These are phyloP conservation scores for Cordyceps cateniannulata DNA, from an alignment of 2,329 filamentous ascomycete species.

Conservation along the genomic window DNA sequence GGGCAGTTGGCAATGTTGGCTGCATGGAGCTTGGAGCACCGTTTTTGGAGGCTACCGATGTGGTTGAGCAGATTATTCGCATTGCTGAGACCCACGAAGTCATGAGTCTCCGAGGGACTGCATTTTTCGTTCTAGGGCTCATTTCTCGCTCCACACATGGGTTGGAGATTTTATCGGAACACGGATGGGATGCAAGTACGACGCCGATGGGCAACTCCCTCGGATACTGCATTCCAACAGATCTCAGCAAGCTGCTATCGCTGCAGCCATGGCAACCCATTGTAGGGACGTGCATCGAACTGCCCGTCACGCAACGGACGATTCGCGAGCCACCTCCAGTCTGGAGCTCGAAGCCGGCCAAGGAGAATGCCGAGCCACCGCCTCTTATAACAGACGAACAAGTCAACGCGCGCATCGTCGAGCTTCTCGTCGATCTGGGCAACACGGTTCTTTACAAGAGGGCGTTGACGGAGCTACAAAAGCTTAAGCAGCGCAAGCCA, in stretches of 20 bases:
- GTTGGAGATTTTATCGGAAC: slow-evolving; percentile 80
- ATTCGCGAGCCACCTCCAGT: slow-evolving; percentile 38
- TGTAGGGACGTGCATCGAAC: slow-evolving; percentile 37
- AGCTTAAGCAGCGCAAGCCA: slow-evolving; percentile 70
- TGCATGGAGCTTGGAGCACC: slow-evolving; percentile 96
- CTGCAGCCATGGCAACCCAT: slow-evolving; percentile 54
- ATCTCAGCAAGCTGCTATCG: slow-evolving; percentile 73
- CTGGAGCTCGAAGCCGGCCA: slow-evolving; percentile 34
- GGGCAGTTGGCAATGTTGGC: slow-evolving; percentile 96
- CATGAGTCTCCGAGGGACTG: slow-evolving; percentile 88
- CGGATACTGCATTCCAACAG: slow-evolving; percentile 77
- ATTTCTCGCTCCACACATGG: slow-evolving; percentile 90
- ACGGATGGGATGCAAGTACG: slow-evolving; percentile 89
- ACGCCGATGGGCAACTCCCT: slow-evolving; percentile 76
- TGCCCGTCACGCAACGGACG: slow-evolving; percentile 49
- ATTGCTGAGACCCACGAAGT: slow-evolving; percentile 87
- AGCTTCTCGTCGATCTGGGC: slow-evolving; percentile 79
- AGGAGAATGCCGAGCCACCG: slow-evolving; percentile 35
- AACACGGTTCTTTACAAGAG: slow-evolving; percentile 91
- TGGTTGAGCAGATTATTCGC: slow-evolving; percentile 77
- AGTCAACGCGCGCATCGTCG: slow-evolving; percentile 73
- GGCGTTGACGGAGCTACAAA: slow-evolving; percentile 71
- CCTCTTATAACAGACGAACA: slow-evolving; percentile 51
- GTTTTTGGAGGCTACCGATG: slow-evolving; percentile 84
- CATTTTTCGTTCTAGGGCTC: slow-evolving; percentile 90